Evolutionary conservation across 495 filamentous ascomycete species (phyloP).

Genomic region (Chaetomium cochliodes): DNA sequence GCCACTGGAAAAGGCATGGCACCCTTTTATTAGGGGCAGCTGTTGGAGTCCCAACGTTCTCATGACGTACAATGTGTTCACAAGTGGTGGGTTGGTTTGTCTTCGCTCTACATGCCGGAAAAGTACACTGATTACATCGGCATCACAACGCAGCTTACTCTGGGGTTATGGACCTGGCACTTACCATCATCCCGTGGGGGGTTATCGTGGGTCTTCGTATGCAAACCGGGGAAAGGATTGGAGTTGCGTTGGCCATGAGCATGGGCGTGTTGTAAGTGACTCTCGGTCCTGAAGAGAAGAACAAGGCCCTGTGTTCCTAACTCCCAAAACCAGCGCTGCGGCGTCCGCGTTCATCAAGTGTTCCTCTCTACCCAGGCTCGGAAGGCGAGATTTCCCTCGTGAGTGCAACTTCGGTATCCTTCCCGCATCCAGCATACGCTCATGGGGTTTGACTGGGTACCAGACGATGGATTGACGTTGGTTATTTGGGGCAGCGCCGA

Average conservation of each 20-base stretch:
- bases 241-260: conserved; percentile 3
- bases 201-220: not conserved
- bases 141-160: not conserved
- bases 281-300: not conserved
- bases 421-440: not conserved
- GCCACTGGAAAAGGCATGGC: conserved; percentile 3
- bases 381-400: conserved; percentile 24
- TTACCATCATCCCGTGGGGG: not conserved
- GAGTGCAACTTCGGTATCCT: not conserved
- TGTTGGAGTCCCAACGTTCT: conserved; percentile 4
- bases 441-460: not conserved
- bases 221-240: conserved; percentile 1
- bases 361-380: conserved; percentile 32
- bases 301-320: not conserved
- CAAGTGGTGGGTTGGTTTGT: not conserved
- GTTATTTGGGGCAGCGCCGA: conserved; percentile 37
- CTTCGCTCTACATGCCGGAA: not conserved
- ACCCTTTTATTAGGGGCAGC: not conserved
- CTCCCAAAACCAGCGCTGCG: not conserved
- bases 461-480: conserved; percentile 22
- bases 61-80: conserved; percentile 2
- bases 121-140: not conserved
- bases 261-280: conserved; percentile 1
- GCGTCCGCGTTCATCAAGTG: conserved; percentile 26
- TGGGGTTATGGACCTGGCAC: not conserved